A percentile compares a stretch with the other conserved stretches of the same genome.
These are phyloP conservation scores for Dalechampia spathulata DNA, from an alignment of 441 rosid species.

Conservation along the genomic window DNA sequence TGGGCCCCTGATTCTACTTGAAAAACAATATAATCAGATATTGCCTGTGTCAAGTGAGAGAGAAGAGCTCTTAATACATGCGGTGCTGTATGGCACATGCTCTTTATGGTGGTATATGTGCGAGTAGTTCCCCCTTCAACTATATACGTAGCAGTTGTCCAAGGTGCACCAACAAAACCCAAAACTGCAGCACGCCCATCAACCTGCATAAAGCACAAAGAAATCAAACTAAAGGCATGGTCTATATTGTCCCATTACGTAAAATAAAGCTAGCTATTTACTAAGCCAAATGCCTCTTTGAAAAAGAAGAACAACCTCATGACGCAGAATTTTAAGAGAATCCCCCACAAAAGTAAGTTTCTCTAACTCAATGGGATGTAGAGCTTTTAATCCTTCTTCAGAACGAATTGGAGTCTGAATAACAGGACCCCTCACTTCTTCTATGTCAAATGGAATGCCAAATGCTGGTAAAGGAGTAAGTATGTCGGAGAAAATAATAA, in stretches of 20 bases:
- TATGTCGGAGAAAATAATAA: conserved; percentile 90
- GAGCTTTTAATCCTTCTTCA: conserved; percentile 54
- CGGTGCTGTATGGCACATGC: conserved; percentile 85
- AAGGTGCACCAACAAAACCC: conserved; percentile 95
- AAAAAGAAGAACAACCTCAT: conserved; percentile 49
- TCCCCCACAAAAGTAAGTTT: conserved; percentile 74
- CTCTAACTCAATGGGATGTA: conserved; percentile 73
- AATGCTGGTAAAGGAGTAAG: conserved; percentile 93
- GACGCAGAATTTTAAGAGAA: conserved; percentile 63
- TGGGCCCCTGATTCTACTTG: conserved; percentile 94
- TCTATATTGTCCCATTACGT: background rate
- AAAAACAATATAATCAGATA: conserved; percentile 65
- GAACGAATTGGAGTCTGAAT: conserved; percentile 69
- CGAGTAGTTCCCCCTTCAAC: conserved; percentile 92
- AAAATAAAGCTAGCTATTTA: background rate
- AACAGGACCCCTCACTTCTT: conserved; percentile 80
- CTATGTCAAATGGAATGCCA: conserved; percentile 92
- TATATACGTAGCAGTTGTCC: conserved; percentile 90
- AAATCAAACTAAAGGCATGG: background rate
- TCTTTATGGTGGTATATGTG: conserved; percentile 72
- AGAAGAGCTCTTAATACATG: conserved; percentile 67
- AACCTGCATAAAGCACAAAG: conserved; percentile 36
- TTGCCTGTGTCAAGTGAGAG: conserved; percentile 70
- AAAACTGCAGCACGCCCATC: conserved; percentile 71
- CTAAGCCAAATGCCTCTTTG: background rate